Base-by-base conservation (phyloP, 192 early-diverging fungal species). In the Rhizophagus prolifer region DNA sequence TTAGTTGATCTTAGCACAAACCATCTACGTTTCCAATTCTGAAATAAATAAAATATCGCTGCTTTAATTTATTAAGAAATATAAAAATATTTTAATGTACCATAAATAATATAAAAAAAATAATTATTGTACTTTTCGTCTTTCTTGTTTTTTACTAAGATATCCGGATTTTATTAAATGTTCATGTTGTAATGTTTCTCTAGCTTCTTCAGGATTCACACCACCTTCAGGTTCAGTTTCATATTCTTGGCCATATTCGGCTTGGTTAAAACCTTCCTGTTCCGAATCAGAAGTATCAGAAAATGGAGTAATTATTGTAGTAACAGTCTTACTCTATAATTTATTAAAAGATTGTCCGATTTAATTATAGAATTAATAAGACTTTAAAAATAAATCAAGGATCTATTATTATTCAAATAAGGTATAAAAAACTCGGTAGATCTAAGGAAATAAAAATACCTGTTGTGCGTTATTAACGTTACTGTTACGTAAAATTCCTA, bases 11-110 rank as follows among this genome's bases (percentile, higher is more conserved):
- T 79, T 64, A 95, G 85, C 10, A 95, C 93, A 82, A 95, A 95
- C 93, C 92, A 95, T 63, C 92, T 85, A 69, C 87, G 91, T 81
- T 94, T 94, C 94, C 93, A 95, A 4, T 88, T 90, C 91, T 94
- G 81, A 46, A 36, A 54, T 4, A 54, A 54, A 12, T 41, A 44
- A 16, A 19, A 54, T 54, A 47, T 47, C 16, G 26, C n/a, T 47
- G 10, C 78, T 25, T 38, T 66, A 30, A 23, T 67, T 34, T n/a
- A 67, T 36, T 36, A 28, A 25, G 41, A 58, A 63, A 10, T 44
- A 68, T 68, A 44, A n/a, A n/a, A n/a, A n/a, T 12, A 68, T 44
- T 68, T 8, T 21, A 38, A 26, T 44, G 41, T 44, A 26, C 9
- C 5, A 23, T 47, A 9, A 70, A 13, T n/a, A 46, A 46, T 21